These are phyloP conservation scores for Brassica incana DNA, from an alignment of 345 rosid genomes.

Conservation along the genomic window DNA sequence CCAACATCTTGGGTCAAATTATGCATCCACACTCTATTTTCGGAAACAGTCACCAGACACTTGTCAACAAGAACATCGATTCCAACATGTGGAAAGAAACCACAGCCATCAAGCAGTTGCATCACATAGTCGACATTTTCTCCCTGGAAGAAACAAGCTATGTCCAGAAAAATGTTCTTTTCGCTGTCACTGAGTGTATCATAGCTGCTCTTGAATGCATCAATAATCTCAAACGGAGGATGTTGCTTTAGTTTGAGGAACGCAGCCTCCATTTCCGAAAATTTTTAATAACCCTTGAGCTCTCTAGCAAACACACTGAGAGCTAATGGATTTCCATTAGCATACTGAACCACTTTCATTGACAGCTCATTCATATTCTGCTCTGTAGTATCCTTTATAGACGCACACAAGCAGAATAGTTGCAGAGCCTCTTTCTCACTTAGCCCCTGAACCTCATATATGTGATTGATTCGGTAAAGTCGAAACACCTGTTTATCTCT, in stretches of 20 bases:
- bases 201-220: conserved; percentile 14
- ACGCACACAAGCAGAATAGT: not conserved
- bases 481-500: conserved; percentile 8
- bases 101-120: conserved; percentile 23
- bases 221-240: not conserved
- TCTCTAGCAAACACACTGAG: no score
- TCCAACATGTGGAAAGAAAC: conserved; percentile 24
- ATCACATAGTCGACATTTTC: conserved; percentile 15
- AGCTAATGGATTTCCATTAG: conserved; percentile 33
- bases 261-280: not conserved
- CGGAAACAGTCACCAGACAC: not conserved
- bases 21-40: no score
- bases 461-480: not conserved
- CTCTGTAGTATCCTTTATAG: not conserved
- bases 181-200: not conserved
- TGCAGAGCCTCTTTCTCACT: not conserved
- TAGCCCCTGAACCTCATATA: conserved; percentile 3
- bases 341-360: not conserved
- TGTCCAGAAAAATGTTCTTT: conserved; percentile 25
- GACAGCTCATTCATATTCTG: not conserved
- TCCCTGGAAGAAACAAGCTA: conserved; percentile 19
- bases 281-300: no score
- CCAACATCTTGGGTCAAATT: conserved; percentile 32
- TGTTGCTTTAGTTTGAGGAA: not conserved
- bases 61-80: conserved; percentile 36